phyloP scores from a whole-genome alignment of 352 stramenopile genomes.

The Phytopythium cucurbitacearum region DNA sequence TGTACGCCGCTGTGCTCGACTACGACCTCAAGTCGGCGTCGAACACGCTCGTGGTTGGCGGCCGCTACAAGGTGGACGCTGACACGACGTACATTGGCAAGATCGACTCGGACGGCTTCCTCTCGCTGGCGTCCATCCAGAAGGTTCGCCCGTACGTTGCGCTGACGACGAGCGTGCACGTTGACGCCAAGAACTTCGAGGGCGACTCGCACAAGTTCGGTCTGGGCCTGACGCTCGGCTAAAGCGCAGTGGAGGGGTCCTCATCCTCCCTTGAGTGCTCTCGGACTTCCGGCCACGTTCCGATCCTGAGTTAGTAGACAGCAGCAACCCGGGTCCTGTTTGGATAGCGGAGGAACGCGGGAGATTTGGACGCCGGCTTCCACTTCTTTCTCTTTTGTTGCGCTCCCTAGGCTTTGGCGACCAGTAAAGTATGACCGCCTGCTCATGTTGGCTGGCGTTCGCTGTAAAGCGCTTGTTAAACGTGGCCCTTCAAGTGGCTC shows the following conservation, averaged over 20 bases:
- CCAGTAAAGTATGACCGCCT: too few species aligned
- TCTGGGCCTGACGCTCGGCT: slow-evolving; percentile 70
- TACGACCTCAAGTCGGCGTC: slow-evolving; percentile 82
- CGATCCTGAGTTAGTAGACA: too few species aligned
- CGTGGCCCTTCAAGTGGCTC: too few species aligned
- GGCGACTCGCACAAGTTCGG: slow-evolving; percentile 85
- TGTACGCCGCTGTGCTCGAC: slow-evolving; percentile 76
- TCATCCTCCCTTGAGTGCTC: too few species aligned
- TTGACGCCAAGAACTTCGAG: slow-evolving; percentile 86
- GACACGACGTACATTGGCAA: slow-evolving; percentile 82
- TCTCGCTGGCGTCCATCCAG: slow-evolving; percentile 73
- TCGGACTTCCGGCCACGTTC: too few species aligned
- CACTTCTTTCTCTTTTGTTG: too few species aligned
- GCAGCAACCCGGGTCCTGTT: too few species aligned
- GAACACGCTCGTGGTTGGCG: slow-evolving; percentile 75
- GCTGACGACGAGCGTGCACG: slow-evolving; percentile 72
- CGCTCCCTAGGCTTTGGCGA: too few species aligned
- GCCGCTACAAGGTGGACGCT: slow-evolving; percentile 66
- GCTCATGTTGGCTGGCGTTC: too few species aligned
- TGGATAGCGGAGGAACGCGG: too few species aligned
- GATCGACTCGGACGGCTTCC: slow-evolving; percentile 78
- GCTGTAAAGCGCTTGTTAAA: too few species aligned
- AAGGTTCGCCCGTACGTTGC: slow-evolving; percentile 72
- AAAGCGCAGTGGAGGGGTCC: slow-evolving; percentile 13
- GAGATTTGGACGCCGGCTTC: too few species aligned